Percentiles rank a stretch among this genome's conserved stretches.
These are phyloP conservation scores for Hibiscus mutabilis DNA, from an alignment of 345 rosid species.

Conservation along the genomic window DNA sequence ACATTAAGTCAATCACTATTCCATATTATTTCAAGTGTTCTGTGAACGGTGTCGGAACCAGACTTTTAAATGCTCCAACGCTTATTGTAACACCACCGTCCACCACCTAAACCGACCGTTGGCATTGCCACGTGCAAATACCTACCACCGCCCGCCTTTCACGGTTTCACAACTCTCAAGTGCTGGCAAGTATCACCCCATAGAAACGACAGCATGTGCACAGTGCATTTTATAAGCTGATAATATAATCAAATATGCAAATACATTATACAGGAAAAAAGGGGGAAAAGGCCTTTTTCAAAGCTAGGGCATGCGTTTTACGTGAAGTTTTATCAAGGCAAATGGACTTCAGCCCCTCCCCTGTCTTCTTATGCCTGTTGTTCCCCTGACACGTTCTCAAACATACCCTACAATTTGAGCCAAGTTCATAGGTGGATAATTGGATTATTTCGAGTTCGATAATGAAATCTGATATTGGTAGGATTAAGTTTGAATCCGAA, in stretches of 20 bases:
- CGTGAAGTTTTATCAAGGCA: not conserved
- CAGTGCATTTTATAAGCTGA: not conserved
- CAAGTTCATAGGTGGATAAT: no score
- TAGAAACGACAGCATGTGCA: not conserved
- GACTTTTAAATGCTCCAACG: slow-evolving; percentile 31
- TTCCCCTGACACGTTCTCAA: no score
- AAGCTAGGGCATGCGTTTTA: not conserved
- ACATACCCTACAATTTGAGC: no score
- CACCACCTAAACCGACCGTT: no score
- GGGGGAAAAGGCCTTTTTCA: not conserved
- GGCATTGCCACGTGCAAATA: no score
- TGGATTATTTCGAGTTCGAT: no score
- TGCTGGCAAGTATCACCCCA: not conserved
- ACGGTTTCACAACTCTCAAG: slow-evolving; percentile 17
- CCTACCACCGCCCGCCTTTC: no score
- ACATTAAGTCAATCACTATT: not conserved
- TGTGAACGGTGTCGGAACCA: not conserved
- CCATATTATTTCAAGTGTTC: not conserved
- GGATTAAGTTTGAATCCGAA: no score
- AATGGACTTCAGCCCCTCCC: not conserved
- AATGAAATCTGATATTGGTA: no score
- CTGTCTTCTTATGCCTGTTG: not conserved
- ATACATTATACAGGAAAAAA: not conserved
- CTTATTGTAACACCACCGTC: slow-evolving; percentile 11
- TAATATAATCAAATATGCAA: not conserved